Evolutionary conservation across 345 rosid genomes (phyloP).

Genomic region (Cardiospermum halicacabum): DNA sequence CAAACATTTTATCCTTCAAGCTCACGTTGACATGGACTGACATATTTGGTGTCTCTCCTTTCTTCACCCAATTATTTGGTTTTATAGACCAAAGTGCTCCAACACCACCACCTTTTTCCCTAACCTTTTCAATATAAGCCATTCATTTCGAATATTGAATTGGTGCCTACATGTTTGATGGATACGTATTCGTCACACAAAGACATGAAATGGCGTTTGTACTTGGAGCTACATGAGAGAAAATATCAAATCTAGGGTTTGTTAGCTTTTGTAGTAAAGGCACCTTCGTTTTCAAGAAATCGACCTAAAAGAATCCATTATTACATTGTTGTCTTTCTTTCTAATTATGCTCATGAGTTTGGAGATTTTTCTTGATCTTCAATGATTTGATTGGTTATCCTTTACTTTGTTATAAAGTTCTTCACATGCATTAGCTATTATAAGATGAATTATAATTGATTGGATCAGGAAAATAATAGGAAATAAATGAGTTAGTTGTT

Average conservation of each 20-base stretch:
- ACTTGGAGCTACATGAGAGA: too few relatives aligned
- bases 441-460: too few relatives aligned
- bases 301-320: background rate
- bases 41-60: background rate
- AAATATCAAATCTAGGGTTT: too few relatives aligned
- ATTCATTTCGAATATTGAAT: background rate
- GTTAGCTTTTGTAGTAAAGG: too few relatives aligned
- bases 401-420: background rate
- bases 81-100: background rate
- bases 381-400: background rate
- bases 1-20: conserved; percentile 1
- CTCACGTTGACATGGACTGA: conserved; percentile 4
- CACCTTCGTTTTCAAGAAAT: background rate
- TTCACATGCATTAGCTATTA: background rate
- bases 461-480: too few relatives aligned
- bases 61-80: background rate
- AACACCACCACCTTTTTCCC: too few relatives aligned
- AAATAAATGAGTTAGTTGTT: too few relatives aligned
- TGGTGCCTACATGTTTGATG: background rate
- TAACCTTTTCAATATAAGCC: background rate
- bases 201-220: too few relatives aligned
- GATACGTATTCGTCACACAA: background rate
- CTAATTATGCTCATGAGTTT: too few relatives aligned
- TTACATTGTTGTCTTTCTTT: too few relatives aligned
- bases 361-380: background rate